Evolutionary conservation across 495 filamentous ascomycete species (phyloP), one percentile per base, ranked within the genome.

Genomic region (Lindgomyces ingoldianus): DNA sequence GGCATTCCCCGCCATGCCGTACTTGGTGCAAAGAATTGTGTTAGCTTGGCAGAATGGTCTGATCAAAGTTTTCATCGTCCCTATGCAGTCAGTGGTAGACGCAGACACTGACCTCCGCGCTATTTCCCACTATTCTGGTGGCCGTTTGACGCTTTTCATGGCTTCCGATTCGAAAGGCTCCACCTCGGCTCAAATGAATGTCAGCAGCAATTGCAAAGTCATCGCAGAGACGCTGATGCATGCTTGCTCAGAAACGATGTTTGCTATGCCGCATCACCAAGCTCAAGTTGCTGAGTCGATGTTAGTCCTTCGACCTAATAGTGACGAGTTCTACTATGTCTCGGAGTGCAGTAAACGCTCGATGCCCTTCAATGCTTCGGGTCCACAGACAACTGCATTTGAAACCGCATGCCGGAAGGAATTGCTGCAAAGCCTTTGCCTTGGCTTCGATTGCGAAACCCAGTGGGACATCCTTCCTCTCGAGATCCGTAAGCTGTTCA

Each of bases 151-250:
- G 29, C 65, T 84, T 44, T 69, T 76, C 16, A 72, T 84, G n/a
- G 72, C 76, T 29, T 73, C 81, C 12, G 75, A 75, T 49, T 74
- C 75, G 18, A 73, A 73, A 16, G 46, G 53, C 33, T 36, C 58
- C 16, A 46, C 74, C 1, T 57, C 75, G 27, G 70, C 77, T 46
- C 68, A 72, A 12, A 70, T 80, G 36, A 79, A 81, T 62, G 72
- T 81, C 27, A 76, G 72, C 33, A 75, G 75, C 19, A 82, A 81
- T 57, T 80, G 78, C 57, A 74, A 74, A 27, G 72, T 79, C 21
- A 81, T 84, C 54, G 83, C 83, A 0, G 83, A 86, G 67, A 80
- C 79, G 19, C 60, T 86, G n/a, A 61, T 85, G 0, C 83, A 85
- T 57, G 79, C 81, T 14, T 79, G 81, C 47, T 76, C 76, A 0